Evolutionary conservation across 305 asterid genomes (phyloP), one percentile per base, ranked within the genome.

Genomic region (Rubia tinctorum): DNA sequence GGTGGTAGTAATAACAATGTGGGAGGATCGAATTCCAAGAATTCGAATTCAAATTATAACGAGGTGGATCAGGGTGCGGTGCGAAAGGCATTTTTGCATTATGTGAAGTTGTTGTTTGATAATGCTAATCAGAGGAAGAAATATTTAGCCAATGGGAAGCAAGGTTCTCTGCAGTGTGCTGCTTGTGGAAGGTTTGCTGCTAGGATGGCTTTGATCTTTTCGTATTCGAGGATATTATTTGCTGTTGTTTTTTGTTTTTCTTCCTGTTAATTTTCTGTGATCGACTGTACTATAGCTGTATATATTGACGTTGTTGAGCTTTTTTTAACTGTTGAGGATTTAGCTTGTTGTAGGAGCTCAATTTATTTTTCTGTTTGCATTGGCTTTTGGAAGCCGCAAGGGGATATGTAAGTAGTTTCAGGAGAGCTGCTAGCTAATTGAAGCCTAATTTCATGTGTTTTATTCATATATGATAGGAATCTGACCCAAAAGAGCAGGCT

Each of bases 71-170:
- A 85, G 78, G 68, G 25, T 69, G 89, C 87, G 3, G 76, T 92
- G 56, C 87, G 79, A 84, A 89, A 86, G 84, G 87, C 95, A 0
- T 90, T 90, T 84, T 85, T 89, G 37, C 86, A 84, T 84, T 88
- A 90, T 64, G 83, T 89, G 75, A 95, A 92, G 90, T 42, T 86
- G 80, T 64, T 95, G 72, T 90, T 83, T 72, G 99, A 95, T 84
- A 80, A 80, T 73, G 71, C 75, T 2, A 85, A 70, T 78, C 92
- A 88, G 84, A 91, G 75, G 76, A 88, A 79, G 87, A 86, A 60
- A 66, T 95, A 82, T 80, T 80, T 92, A 88, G 92, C 91, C 30
- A 91, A 88, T 77, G 97, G 98, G 78, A 92, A 87, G 79, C 96
- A 90, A 78, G 98, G 98, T 8, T 80, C 86, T 47, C 77, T 95